Percentiles rank a stretch among this genome's conserved stretches.
Evolutionary conservation across 148 eudicot genomes (phyloP).

Genomic region (Euryodendron excelsum): DNA sequence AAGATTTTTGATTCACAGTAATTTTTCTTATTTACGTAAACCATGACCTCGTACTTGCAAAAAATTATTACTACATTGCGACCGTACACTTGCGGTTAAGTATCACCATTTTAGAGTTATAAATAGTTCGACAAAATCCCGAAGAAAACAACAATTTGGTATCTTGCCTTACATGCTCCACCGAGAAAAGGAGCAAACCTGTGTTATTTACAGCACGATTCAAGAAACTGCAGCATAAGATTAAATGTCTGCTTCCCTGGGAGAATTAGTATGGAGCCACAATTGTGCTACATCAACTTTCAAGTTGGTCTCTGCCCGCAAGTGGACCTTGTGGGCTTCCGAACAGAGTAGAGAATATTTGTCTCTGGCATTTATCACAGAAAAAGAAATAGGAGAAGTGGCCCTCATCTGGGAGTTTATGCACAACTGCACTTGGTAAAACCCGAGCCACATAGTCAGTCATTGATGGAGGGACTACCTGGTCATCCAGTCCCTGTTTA

Average conservation of each 20-base stretch:
- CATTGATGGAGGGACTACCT: conserved; percentile 76
- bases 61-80: no score
- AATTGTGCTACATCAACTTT: conserved; percentile 13
- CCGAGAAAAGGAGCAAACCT: conserved; percentile 14
- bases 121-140: background rate
- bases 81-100: no score
- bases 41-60: no score
- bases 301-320: conserved; percentile 20
- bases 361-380: conserved; percentile 75
- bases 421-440: conserved; percentile 57
- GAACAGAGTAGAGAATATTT: conserved; percentile 65
- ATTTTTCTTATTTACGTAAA: no score
- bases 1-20: no score
- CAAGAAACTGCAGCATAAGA: background rate
- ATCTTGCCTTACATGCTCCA: conserved; percentile 4
- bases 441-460: conserved; percentile 61
- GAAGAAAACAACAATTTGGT: background rate
- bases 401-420: conserved; percentile 67
- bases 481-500: conserved; percentile 80
- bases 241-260: background rate
- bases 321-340: conserved; percentile 75
- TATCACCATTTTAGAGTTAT: no score
- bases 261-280: background rate
- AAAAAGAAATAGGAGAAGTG: conserved; percentile 81
- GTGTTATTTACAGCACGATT: conserved; percentile 8